Evolutionary conservation across 2,329 filamentous ascomycete species (phyloP), one percentile per base, ranked within the genome.

Genomic region (Parastagonospora nodorum): DNA sequence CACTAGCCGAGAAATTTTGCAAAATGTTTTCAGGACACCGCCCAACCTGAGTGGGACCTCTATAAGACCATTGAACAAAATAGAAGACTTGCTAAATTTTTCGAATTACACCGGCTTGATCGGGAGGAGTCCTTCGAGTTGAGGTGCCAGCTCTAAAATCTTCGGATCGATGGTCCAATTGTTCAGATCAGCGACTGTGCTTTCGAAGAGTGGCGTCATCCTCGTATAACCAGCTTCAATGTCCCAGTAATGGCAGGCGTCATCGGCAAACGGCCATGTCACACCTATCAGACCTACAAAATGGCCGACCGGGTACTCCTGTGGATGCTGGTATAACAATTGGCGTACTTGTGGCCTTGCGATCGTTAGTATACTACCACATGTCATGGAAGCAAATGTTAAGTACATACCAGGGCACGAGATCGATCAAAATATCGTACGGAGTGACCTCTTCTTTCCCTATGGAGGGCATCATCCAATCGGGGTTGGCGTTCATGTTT

Each of bases 201-300:
- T 69, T 42, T 72, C 67, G 35, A 72, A 73, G 1, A 72, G 56
- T 1, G 69, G 68, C 1, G 67, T 68, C 58, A 73, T 57, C 29
- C 66, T 64, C 5, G 66, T 69, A 42, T 63, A 68, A n/a, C 61
- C 67, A 19, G 65, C 55, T 40, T 71, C 68, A 12, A 71, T 68
- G 38, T 73, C 69, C 68, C 68, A 72, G 47, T 71, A 73, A 50
- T 72, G 68, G 55, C 69, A 72, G 15, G 67, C 63, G 36, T 72
- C 68, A 32, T 73, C 68, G 12, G 68, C 65, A 46, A 71, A 72
- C 11, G 66, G 68, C 69, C 69, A 73, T 29, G 53, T 62, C 28
- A 71, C 50, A 7, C 60, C 57, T 9, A 73, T 61, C 14, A 64
- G 54, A 9, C 69, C 68, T 12, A 73, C 51, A 38, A 73, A 59